Base-by-base conservation (phyloP, 176 grass and related monocot species). In the Oryza rufipogon region DNA sequence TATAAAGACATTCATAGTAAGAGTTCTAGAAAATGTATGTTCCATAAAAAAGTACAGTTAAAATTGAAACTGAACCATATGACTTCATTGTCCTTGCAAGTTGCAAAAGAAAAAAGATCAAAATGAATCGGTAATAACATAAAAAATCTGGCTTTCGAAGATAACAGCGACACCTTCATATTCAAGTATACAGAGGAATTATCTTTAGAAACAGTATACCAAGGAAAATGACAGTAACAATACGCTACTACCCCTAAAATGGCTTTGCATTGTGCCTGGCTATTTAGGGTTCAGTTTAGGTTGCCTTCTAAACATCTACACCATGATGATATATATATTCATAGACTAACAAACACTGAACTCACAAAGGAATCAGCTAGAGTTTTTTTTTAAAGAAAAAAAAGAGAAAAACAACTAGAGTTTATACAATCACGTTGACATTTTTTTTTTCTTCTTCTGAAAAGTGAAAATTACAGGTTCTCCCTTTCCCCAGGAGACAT, bases 311-410 rank as follows among this genome's bases (percentile, higher is more conserved):
- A 42, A n/a, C 11, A 54, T 68, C 70, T 68, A 56, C 25, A 34
- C 0, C 63, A 81, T 33, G 47, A 68, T 32, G 63, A 28, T 28
- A 28, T 28, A 32, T 32, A 32, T 32, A 32, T 32, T 32, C 2
- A 32, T 32, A 32, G 30, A 17, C 36, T 64, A 51, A 36, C 68
- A 56, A 54, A 74, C 10, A 19, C 30, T 32, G 30, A 45, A 83
- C 54, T 78, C 45, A 83, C 48, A 83, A 66, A 84, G 42, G 16
- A 83, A 79, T 17, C 44, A 25, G 68, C 60, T 54, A 56, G 48
- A 36, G 39, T 41, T 41, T 49, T 3, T n/a, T 32, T 32, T 32
- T 32, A 2, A 32, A 3, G 2, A 2, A 32, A 32, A 32, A 32
- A 28, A 28, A 28, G 28, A 2, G 30, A 32, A 32, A 32, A 32